Percentiles rank a stretch among this genome's conserved stretches.
Conservation (phyloP, 495 filamentous ascomycete genomes). For the Immersiella caudata region DNA sequence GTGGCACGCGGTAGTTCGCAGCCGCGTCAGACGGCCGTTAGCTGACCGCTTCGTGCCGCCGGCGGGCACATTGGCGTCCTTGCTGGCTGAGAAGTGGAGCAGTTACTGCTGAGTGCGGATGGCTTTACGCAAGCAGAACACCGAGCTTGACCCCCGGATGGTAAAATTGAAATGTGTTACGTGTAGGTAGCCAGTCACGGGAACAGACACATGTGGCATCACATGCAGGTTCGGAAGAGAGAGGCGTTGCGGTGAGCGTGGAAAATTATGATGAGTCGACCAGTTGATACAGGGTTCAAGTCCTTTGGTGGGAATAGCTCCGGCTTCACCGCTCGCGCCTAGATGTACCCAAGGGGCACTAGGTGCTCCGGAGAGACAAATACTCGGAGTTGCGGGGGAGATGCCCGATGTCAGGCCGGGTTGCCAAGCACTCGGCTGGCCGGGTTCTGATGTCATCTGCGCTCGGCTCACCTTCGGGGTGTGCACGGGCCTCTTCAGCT, state of each 20-base stretch:
- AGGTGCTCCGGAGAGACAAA: neutral
- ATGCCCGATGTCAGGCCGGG: neutral
- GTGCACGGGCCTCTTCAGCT: constrained; percentile 20
- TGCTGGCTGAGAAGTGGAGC: neutral
- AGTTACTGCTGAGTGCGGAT: neutral
- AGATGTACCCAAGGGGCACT: no score
- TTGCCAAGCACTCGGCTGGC: neutral
- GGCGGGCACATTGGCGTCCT: neutral
- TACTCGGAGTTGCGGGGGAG: neutral
- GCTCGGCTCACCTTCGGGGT: constrained; percentile 10
- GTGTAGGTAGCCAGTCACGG: neutral
- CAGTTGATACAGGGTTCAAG: neutral
- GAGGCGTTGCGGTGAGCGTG: neutral
- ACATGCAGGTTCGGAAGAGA: neutral
- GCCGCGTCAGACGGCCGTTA: neutral
- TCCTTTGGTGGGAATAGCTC: neutral
- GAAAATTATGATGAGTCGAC: neutral
- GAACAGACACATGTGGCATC: neutral
- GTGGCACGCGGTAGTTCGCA: neutral
- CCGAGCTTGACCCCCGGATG: neutral
- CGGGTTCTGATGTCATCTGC: constrained; percentile 11
- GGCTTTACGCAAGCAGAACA: neutral
- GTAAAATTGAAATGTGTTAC: neutral
- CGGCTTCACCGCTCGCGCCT: neutral
- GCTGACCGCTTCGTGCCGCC: neutral